Evolutionary conservation across 495 filamentous ascomycete species (phyloP).

Genomic region (Lophium mytilinum): DNA sequence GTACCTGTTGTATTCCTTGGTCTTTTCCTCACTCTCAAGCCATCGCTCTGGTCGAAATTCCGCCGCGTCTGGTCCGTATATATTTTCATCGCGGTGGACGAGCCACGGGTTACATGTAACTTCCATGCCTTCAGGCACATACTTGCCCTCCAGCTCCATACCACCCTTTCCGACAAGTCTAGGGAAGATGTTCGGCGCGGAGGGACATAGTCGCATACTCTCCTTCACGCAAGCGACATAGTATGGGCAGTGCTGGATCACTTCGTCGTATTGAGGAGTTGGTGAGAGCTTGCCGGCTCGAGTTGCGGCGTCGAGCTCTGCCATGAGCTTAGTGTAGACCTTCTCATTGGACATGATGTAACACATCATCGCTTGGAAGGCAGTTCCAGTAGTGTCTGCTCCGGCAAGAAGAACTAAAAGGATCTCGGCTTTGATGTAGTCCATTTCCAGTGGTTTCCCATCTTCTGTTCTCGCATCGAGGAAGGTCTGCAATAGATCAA

Average conservation of each 20-base stretch:
- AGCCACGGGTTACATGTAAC: slow-evolving; percentile 49
- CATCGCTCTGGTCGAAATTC: slow-evolving; percentile 37
- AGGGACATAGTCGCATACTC: slow-evolving; percentile 41
- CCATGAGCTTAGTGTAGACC: slow-evolving; percentile 46
- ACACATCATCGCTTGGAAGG: slow-evolving; percentile 46
- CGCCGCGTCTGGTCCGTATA: slow-evolving; percentile 45
- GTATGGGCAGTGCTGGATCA: slow-evolving; percentile 40
- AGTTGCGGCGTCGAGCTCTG: slow-evolving; percentile 45
- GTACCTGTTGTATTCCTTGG: slow-evolving; percentile 44
- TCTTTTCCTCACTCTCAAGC: slow-evolving; percentile 36
- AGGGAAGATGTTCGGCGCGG: slow-evolving; percentile 39
- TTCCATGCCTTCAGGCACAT: slow-evolving; percentile 50
- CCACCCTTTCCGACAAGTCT: slow-evolving; percentile 44
- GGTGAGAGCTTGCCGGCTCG: slow-evolving; percentile 26
- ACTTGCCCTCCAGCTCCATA: slow-evolving; percentile 44
- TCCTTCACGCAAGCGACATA: slow-evolving; percentile 46
- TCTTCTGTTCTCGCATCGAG: slow-evolving; percentile 40
- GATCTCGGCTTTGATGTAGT: slow-evolving; percentile 48
- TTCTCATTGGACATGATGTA: slow-evolving; percentile 42
- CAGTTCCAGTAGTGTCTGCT: slow-evolving; percentile 55
- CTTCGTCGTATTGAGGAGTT: slow-evolving; percentile 35
- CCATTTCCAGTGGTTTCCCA: slow-evolving; percentile 41
- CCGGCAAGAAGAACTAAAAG: slow-evolving; percentile 51
- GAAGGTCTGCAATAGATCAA: slow-evolving; percentile 38
- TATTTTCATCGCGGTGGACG: slow-evolving; percentile 41